A percentile compares a stretch with the other conserved stretches of the same genome.
Evolutionary conservation across 495 filamentous ascomycete genomes (phyloP).

Genomic region (Talaromyces wortmannii): DNA sequence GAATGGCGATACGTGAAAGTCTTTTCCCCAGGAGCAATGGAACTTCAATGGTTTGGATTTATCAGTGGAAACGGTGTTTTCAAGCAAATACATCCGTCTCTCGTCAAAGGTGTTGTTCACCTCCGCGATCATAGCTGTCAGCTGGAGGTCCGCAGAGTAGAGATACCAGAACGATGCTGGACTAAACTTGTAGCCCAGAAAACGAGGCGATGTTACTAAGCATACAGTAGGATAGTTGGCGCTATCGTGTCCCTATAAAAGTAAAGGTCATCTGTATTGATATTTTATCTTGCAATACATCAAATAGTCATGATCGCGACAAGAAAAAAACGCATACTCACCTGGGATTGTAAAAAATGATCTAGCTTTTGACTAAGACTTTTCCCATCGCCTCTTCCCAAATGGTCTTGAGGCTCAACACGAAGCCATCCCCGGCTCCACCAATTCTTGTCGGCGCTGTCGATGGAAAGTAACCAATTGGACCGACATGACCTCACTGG

Average conservation of each 20-base stretch:
- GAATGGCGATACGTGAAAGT: conserved; percentile 72
- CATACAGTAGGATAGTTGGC: conserved; percentile 46
- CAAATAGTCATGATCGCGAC: not conserved
- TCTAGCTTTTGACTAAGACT: not conserved
- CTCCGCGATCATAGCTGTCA: conserved; percentile 61
- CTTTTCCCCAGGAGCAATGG: conserved; percentile 52
- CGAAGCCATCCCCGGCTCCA: not conserved
- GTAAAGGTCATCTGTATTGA: not conserved
- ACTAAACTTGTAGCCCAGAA: conserved; percentile 70
- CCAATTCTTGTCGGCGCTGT: not conserved
- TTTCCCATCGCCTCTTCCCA: not conserved
- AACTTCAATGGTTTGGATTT: conserved; percentile 14
- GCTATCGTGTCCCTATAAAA: conserved; percentile 9
- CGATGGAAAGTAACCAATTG: not conserved
- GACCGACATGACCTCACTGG: not conserved
- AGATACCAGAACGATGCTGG: conserved; percentile 76
- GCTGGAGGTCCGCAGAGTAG: conserved; percentile 45
- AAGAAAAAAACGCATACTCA: not conserved
- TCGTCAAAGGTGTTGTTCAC: conserved; percentile 73
- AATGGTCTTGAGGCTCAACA: not conserved
- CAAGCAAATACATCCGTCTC: conserved; percentile 36
- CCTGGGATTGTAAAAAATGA: not conserved
- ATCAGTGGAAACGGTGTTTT: not conserved
- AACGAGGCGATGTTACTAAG: conserved; percentile 58
- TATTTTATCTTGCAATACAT: too few relatives aligned